These are phyloP conservation scores for Brettanomyces nanus DNA, from an alignment of 805 yeast genomes.

Conservation along the genomic window DNA sequence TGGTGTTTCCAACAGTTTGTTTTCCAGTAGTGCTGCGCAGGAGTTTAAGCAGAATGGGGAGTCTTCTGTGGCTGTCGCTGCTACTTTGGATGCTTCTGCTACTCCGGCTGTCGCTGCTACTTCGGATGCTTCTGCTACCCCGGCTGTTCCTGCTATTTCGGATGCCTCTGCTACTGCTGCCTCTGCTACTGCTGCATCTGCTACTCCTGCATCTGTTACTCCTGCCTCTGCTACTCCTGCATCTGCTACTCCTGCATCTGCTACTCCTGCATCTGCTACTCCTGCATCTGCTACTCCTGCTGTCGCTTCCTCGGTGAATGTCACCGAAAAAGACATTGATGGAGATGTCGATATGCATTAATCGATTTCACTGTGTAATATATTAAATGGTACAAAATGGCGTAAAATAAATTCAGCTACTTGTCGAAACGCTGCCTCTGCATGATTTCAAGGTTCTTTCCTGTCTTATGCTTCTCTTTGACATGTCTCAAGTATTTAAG, in stretches of 20 bases:
- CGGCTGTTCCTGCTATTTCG: no score
- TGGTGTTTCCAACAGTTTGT: conserved; percentile 21
- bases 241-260: neutral
- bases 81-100: neutral
- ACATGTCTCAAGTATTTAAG: conserved; percentile 24
- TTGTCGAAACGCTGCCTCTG: neutral
- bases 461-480: conserved; percentile 21
- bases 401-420: neutral
- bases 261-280: neutral
- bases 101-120: neutral
- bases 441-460: conserved; percentile 14
- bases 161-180: neutral
- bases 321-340: conserved; percentile 5
- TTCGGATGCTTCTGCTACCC: neutral
- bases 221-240: neutral
- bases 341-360: conserved; percentile 6
- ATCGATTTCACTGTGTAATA: neutral
- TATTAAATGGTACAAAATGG: neutral
- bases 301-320: neutral
- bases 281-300: conserved; percentile 1
- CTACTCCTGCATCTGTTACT: neutral
- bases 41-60: conserved; percentile 6
- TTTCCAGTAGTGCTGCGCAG: conserved; percentile 26
- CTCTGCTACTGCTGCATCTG: neutral
- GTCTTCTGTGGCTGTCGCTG: neutral